Evolutionary conservation across 2,329 filamentous ascomycete species (phyloP), one percentile per base, ranked within the genome.

Genomic region (Fusarium nurragi): DNA sequence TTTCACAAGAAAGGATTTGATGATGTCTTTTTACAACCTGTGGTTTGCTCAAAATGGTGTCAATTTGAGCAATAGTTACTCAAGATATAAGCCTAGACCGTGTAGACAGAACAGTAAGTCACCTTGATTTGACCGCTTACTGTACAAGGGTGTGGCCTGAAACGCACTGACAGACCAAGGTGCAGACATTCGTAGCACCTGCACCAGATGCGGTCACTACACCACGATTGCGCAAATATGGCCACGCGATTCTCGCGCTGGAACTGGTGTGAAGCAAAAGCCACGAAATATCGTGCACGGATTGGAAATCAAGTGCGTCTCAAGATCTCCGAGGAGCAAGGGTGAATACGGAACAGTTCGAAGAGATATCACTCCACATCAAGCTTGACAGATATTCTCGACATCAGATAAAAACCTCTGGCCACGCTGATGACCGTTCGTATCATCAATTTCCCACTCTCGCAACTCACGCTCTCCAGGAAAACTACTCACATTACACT

Each of bases 231-330:
- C 12, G 3, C 30, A 5, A 3, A 4, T n/a, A 6, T 36, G 16
- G 4, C 47, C 39, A 16, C 32, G 32, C 14, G 16, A 26, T 34
- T n/a, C 32, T 34, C 32, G 32, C 5, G 5, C 32, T n/a, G 9
- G 32, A 9, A n/a, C 4, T n/a, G 16, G 3, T 10, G 10, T n/a
- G 1, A 54, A 45, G 18, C 18, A 22, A 19, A 39, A 30, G 39
- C 39, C 21, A 45, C 39, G 30, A 47, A 28, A 39, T 26, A 26
- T 50, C 40, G 28, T 32, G 21, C 4, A 12, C 23, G 52, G 60
- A 34, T 63, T 63, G 48, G 32, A 58, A 63, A 63, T 53, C 58
- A 49, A 32, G 6, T n/a, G 8, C 12, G 21, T n/a, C 58, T 63
- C n/a, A 23, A 48, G 60, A 57, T 57, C 22, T 18, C 40, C 16